These are phyloP conservation scores for Mariannaea sp. DNA, from an alignment of 2,329 filamentous ascomycete species.

Conservation along the genomic window DNA sequence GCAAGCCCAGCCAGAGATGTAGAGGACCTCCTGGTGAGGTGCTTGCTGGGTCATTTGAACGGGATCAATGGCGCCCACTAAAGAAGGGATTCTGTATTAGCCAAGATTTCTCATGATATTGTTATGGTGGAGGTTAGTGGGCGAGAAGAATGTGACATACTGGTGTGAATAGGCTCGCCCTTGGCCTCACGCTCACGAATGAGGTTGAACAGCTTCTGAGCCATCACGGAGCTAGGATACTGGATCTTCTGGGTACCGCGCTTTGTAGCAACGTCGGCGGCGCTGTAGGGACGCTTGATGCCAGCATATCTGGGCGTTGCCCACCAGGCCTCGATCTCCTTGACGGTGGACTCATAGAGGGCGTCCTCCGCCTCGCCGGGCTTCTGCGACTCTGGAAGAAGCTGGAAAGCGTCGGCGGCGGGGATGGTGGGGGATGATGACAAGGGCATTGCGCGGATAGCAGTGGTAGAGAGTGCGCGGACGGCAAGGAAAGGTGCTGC, in stretches of 20 bases:
- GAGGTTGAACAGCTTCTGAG: slow-evolving; percentile 89
- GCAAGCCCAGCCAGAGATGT: slow-evolving; percentile 97
- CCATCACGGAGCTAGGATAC: slow-evolving; percentile 94
- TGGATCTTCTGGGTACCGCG: slow-evolving; percentile 83
- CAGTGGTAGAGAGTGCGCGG: slow-evolving; percentile 41
- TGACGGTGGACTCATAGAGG: slow-evolving; percentile 81
- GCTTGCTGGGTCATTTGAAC: slow-evolving; percentile 99
- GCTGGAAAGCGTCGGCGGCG: slow-evolving; percentile 80
- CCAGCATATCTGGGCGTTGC: slow-evolving; percentile 79
- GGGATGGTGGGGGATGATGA: slow-evolving; percentile 39
- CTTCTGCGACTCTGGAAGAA: slow-evolving; percentile 79
- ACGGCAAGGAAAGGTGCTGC: slow-evolving; percentile 28
- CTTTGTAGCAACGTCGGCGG: slow-evolving; percentile 91
- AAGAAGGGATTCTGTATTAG: background rate
- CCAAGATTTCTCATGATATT: too few relatives aligned
- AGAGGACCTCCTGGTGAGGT: slow-evolving; percentile 91
- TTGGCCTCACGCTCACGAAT: slow-evolving; percentile 76
- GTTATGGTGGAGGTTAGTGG: background rate
- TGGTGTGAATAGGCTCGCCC: slow-evolving; percentile 91
- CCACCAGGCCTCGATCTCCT: slow-evolving; percentile 92
- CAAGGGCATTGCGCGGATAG: slow-evolving; percentile 37
- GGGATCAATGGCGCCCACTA: slow-evolving; percentile 98
- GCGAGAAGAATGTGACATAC: slow-evolving; percentile 54
- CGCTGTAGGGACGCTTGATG: slow-evolving; percentile 90
- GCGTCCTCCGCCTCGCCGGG: slow-evolving; percentile 80